Base-by-base conservation (phyloP, 23 red algal species). In the Gracilaria gracilis region DNA sequence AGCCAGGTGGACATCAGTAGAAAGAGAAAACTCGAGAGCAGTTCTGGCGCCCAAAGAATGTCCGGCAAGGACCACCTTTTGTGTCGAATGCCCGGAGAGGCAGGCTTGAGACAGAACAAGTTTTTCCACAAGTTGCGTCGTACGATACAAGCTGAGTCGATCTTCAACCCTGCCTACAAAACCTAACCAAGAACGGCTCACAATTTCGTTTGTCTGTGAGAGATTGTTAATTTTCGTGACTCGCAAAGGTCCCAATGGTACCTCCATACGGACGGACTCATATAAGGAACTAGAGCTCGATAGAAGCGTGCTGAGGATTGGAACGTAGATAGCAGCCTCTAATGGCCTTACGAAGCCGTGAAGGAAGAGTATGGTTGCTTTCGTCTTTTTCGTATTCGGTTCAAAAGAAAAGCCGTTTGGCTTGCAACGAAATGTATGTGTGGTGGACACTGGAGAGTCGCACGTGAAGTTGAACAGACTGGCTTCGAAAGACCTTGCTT, bases 391-490 rank as follows among this genome's bases (percentile, higher is more conserved):
- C 34, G 38, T 39, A 6, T 5, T 51, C 1, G 46, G 72, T 34
- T 77, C 39, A 50, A 77, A 77, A 5, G 72, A 77, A 51, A 77
- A 77, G 39, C 72, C 72, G 29, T 77, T 77, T 25, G 72, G 72
- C 50, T 77, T 77, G 39, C 72, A 77, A 28, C 72, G 72, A 31
- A 77, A 77, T 2, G 50, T 31, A 21, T 77, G 72, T 33, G 72
- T 49, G 16, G 40, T 28, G 0, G 39, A 48, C 50, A 77, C 42
- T 5, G 72, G 40, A 51, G 39, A 49, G 46, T 77, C 42, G 21
- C 72, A 77, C 20, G 72, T 77, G 39, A 77, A 77, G 39, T 77
- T 77, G 9, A 77, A 8, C 23, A 77, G 28, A 50, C 40, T 23
- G 12, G 39, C 72, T 51, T 77, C 72, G 27, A 51, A 25, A 50